Base-by-base conservation (phyloP, 352 stramenopile genomes). In the Elongisporangium undulatum region DNA sequence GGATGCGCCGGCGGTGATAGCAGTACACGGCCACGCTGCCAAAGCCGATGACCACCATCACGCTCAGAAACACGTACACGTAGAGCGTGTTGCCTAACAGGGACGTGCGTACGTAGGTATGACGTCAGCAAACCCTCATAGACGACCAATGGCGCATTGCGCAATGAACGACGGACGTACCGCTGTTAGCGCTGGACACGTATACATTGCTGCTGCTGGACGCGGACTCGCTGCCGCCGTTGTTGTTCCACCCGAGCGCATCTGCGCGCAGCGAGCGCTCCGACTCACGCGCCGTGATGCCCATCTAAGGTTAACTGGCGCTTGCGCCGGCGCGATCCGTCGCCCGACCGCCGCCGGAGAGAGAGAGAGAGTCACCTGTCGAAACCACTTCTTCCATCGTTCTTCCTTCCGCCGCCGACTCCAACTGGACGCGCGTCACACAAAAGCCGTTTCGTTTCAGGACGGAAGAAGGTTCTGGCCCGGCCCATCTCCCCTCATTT, bases 41-140 rank as follows among this genome's bases (percentile, higher is more conserved):
- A 10, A 71, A 49, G 19, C 58, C 73, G 38, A 92, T 59, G 3
- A 53, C 51, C 12, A 83, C n/a, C 67, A 92, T 77, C 55, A 79
- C 71, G 39, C 78, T 79, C 38, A 91, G 59, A 39, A 94, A 87
- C 51, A 90, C 75, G 58, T 90, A 94, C 19, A 94, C 67, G 62
- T 91, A 92, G 64, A 69, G 79, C 48, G 79, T 71, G 23, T 85
- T 62, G 41, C 62, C 76, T 82, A 15, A 16, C 24, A 38, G 17
- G 19, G 5, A 22, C 3, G 20, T 2, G 38, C 15, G 17, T 20
- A 55, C 20, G 39, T 21, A 56, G 3, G 9, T n/a, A n/a, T n/a
- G n/a, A 48, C 7, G 41, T 41, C 41, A 59, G 39, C 49, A n/a
- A 49, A 59, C 54, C 17, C n/a, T 39, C 19, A 16, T 50, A 17